Percentiles rank a stretch among this genome's conserved stretches.
phyloP scores from a whole-genome alignment of 129 eudicot species.

The Centrapalus pauciflorus region DNA sequence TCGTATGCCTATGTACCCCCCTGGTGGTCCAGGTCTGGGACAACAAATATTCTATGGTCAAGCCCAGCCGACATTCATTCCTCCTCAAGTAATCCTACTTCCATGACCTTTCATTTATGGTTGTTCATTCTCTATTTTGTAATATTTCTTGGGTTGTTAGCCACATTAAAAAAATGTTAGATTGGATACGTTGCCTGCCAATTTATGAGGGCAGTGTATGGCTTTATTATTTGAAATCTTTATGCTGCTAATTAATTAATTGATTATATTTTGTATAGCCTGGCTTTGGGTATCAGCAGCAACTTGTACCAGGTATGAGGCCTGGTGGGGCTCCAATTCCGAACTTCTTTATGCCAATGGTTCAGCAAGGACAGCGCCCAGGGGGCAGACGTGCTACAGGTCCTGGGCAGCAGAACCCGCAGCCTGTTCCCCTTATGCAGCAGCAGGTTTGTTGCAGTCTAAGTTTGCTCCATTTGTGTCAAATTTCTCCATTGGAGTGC shows the following conservation, averaged over 20 bases:
- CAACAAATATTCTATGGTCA: conserved; percentile 84
- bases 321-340: conserved; percentile 76
- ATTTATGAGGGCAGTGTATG: background rate
- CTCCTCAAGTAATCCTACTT: conserved; percentile 57
- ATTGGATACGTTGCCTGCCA: background rate
- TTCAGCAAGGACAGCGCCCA: conserved; percentile 73
- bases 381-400: conserved; percentile 56
- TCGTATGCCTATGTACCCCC: conserved; percentile 85
- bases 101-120: background rate
- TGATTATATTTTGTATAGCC: conserved; percentile 48
- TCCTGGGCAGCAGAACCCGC: conserved; percentile 58
- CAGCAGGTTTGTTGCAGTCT: conserved; percentile 59
- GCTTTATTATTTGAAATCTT: background rate
- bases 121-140: background rate
- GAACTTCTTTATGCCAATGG: conserved; percentile 66
- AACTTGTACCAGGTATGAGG: conserved; percentile 82
- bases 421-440: conserved; percentile 50
- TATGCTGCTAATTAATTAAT: too few relatives aligned
- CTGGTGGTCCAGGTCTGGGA: conserved; percentile 88
- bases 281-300: conserved; percentile 93
- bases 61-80: conserved; percentile 72
- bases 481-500: background rate
- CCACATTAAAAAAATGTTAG: background rate
- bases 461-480: background rate
- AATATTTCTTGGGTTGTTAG: background rate